Base-by-base conservation (phyloP, 1,284 basidiomycete genomes). In the Prillingera fragicola region DNA sequence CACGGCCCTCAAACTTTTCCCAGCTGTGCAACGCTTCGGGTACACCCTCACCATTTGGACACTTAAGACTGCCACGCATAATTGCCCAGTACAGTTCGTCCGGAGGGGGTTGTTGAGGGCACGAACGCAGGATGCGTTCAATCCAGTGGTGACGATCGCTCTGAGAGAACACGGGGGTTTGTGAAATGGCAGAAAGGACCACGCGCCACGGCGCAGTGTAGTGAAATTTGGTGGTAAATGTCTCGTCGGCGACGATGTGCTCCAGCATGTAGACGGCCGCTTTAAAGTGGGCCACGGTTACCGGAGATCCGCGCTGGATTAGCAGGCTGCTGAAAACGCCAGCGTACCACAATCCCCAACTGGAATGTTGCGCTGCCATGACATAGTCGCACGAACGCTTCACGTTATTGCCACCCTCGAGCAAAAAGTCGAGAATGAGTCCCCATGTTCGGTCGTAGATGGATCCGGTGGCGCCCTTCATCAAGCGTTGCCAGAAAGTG, bases 1-100 rank as follows among this genome's bases (percentile, higher is more conserved):
- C n/a, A n/a, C n/a, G n/a, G n/a, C n/a, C n/a, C n/a, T n/a, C n/a
- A n/a, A n/a, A n/a, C n/a, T n/a, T n/a, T 15, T 39, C 26, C 33
- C 37, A 45, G 38, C 38, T 34, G 27, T 35, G 35, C 24, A 45
- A 15, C 8, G 38, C 43, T 9, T 45, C 43, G 17, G 43, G 33
- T 1, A 40, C 22, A 22, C 43, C 43, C 7, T 32, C 31, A n/a
- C 24, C 24, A 25, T 37, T 31, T 10, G 6, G 5, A 1, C 31
- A 10, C 5, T 15, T 6, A 13, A 34, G 31, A 2, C 15, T 17
- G 18, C 17, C n/a, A 19, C 25, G 24, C 17, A 41, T 33, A 25
- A 33, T 15, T 13, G 25, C 38, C 34, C 5, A 21, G 14, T 14
- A 35, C 5, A 7, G 19, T 17, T 3, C 5, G 26, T 21, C 5